These are phyloP conservation scores for Podospora sp. DNA, from an alignment of 495 filamentous ascomycete species.

Conservation along the genomic window DNA sequence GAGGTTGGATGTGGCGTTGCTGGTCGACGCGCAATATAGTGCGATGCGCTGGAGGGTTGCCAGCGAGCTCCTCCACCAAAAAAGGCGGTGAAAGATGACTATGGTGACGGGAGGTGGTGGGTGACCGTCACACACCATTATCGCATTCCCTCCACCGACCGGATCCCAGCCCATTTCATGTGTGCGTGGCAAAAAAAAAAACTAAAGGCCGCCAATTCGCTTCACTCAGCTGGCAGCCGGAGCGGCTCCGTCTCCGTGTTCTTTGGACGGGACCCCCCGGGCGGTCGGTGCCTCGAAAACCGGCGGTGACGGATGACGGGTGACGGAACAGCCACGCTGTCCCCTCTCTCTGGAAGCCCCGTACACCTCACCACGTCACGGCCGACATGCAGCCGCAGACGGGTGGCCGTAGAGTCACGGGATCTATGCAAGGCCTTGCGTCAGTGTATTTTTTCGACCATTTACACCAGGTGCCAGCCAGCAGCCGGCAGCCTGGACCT, in stretches of 20 bases:
- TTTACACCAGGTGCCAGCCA: background rate
- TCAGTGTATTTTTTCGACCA: conserved; percentile 17
- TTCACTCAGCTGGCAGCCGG: background rate
- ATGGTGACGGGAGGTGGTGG: background rate
- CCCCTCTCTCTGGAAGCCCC: background rate
- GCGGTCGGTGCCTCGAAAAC: background rate
- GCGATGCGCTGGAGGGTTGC: background rate
- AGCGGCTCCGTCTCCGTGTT: background rate
- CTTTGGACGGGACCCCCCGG: background rate
- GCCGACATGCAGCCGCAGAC: conserved; percentile 5
- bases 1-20: background rate
- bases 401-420: conserved; percentile 27
- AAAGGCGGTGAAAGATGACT: background rate
- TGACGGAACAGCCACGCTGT: background rate
- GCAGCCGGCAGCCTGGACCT: conserved; percentile 17
- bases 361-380: conserved; percentile 8
- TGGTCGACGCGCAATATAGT: background rate
- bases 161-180: background rate
- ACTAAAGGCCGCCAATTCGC: background rate
- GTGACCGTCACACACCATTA: background rate
- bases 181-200: background rate
- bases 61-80: background rate
- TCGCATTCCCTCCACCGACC: background rate
- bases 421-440: conserved; percentile 23
- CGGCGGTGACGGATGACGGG: background rate